Evolutionary conservation across 805 yeast species (phyloP).

Genomic region (Zygosaccharomyces rouxii): DNA sequence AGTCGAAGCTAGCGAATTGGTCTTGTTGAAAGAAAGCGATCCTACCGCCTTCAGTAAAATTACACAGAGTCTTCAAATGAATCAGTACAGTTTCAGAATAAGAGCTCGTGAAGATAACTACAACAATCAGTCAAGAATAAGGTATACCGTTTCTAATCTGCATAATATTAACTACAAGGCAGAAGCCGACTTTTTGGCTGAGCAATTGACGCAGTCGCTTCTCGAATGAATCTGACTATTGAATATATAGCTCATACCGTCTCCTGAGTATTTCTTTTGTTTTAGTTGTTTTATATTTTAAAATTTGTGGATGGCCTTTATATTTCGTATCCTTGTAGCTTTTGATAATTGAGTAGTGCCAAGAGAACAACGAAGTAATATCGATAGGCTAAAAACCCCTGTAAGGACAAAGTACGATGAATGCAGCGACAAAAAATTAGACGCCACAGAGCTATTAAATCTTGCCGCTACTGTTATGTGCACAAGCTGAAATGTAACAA

Average conservation of each 20-base stretch:
- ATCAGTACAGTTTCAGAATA: constrained; percentile 68
- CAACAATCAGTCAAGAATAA: constrained; percentile 69
- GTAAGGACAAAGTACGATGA: not conserved
- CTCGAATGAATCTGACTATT: not conserved
- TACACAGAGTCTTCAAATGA: constrained; percentile 52
- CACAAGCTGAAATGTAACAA: constrained; percentile 29
- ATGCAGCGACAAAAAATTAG: constrained; percentile 18
- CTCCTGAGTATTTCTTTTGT: not conserved
- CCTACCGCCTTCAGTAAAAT: constrained; percentile 43
- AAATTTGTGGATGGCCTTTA: not conserved
- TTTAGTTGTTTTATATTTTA: not conserved
- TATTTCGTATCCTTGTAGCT: not conserved
- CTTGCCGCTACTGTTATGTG: constrained; percentile 28
- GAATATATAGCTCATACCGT: not conserved
- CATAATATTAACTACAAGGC: constrained; percentile 50
- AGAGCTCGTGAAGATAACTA: constrained; percentile 81
- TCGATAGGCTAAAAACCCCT: not conserved
- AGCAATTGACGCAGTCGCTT: constrained; percentile 31
- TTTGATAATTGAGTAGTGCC: not conserved
- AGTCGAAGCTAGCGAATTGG: constrained; percentile 55
- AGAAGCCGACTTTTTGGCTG: constrained; percentile 56
- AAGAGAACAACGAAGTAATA: not conserved
- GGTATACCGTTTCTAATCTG: constrained; percentile 62
- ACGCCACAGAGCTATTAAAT: constrained; percentile 25
- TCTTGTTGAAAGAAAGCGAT: constrained; percentile 44